Base-by-base conservation (phyloP, 768 basidiomycete genomes). In the Amanita rubescens region DNA sequence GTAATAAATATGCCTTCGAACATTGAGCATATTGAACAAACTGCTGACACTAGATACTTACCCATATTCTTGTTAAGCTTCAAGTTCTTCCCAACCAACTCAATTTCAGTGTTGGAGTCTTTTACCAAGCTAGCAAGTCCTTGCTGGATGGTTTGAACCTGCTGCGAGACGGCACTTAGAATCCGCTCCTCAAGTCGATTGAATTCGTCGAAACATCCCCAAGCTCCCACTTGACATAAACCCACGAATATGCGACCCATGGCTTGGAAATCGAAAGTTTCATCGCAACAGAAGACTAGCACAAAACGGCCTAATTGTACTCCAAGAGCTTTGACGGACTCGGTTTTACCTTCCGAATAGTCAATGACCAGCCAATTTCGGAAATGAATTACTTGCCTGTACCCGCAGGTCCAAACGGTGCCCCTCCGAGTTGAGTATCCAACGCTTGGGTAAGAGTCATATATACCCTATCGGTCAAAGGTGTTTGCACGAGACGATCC, bases 221-320 rank as follows among this genome's bases (percentile, higher is more conserved):
- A 99, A 0, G 96, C 96, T 30, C 96, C 96, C 33, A 98, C 96
- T 75, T 96, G 94, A 71, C 96, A 99, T 12, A 99, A 80, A 49
- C 96, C 96, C 61, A 98, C 85, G 66, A 99, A 99, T 61, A 99
- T 98, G 58, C 96, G 90, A 58, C 96, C 96, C 96, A 99, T 98
- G 1, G 96, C 96, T 67, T 98, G 94, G 77, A 98, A 98, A 69
- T 99, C 96, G 69, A 99, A 98, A 0, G 91, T 96, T 68, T 99
- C 96, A 69, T 99, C 96, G 64, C 96, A 99, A 66, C 96, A 98
- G 74, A 99, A 99, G n/a, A 99, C 96, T 45, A 99, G 78, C n/a
- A 99, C 96, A 63, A 99, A 99, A 34, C 96, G 85, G 37, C 96
- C 96, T 5, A 99, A 82, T 62, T 96, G 94, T 2, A 97, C 92